phyloP scores from a whole-genome alignment of 805 yeast species.

The Yarrowia keelungensis region DNA sequence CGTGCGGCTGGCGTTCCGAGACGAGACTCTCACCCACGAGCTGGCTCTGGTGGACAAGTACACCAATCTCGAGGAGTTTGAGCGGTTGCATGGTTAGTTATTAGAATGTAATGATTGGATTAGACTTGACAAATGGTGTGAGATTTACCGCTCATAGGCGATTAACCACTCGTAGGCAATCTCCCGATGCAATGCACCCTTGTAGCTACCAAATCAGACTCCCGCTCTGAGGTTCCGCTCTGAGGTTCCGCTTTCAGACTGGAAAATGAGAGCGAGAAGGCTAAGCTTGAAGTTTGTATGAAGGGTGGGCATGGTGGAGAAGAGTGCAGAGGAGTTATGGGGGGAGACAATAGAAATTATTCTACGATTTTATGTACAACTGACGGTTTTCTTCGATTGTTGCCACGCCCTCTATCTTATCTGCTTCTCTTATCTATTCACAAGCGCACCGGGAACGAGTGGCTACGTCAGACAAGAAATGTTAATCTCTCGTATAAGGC shows the following conservation, averaged over 20 bases:
- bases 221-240: conserved; percentile 11
- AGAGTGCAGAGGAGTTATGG: too few relatives aligned
- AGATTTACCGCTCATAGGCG: too few relatives aligned
- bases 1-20: conserved; percentile 81
- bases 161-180: not conserved
- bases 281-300: conserved; percentile 2
- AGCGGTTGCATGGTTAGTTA: conserved; percentile 15
- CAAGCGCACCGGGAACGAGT: not conserved
- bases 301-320: conserved; percentile 3
- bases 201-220: not conserved
- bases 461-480: conserved; percentile 5
- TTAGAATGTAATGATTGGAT: not conserved
- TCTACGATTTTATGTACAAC: too few relatives aligned
- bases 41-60: conserved; percentile 53
- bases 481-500: conserved; percentile 28
- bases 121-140: not conserved
- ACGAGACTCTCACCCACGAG: conserved; percentile 80
- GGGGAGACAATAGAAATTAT: too few relatives aligned
- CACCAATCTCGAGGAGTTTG: conserved; percentile 40
- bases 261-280: not conserved
- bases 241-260: not conserved
- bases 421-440: too few relatives aligned
- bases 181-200: not conserved
- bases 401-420: too few relatives aligned
- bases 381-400: too few relatives aligned